Percentiles rank a stretch among this genome's conserved stretches.
Evolutionary conservation across 345 rosid genomes (phyloP).

Genomic region (Isatis tinctoria): DNA sequence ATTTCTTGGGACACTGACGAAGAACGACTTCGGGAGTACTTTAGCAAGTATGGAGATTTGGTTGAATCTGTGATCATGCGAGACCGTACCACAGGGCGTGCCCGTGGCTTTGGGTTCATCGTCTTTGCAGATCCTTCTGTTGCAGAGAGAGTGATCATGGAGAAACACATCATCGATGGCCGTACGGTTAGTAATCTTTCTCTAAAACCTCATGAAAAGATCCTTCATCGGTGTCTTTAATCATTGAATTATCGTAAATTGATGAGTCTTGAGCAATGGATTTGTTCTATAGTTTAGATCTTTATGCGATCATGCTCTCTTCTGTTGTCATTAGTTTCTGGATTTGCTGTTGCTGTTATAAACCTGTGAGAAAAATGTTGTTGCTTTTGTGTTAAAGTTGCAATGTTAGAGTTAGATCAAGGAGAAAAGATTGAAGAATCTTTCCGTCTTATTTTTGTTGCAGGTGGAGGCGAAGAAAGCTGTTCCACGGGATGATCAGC

Average conservation of each 20-base stretch:
- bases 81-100: constrained; percentile 93
- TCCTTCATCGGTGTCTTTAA: not conserved
- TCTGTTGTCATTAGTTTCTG: not conserved
- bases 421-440: not conserved
- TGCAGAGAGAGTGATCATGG: constrained; percentile 90
- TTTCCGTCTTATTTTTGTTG: not conserved
- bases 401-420: not conserved
- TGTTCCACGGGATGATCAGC: constrained; percentile 85
- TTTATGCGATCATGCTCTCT: not conserved
- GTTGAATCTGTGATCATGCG: constrained; percentile 96
- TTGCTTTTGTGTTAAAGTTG: not conserved
- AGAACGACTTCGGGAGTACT: constrained; percentile 82
- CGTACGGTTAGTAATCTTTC: constrained; percentile 60
- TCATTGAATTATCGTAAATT: not conserved
- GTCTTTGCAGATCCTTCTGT: constrained; percentile 87
- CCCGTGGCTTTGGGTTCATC: constrained; percentile 95
- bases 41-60: constrained; percentile 80
- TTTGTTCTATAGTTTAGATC: not conserved
- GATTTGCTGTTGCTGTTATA: not conserved
- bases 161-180: constrained; percentile 90
- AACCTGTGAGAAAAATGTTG: not conserved
- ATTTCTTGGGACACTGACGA: constrained; percentile 99
- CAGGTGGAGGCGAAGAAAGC: constrained; percentile 99
- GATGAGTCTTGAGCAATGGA: not conserved
- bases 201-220: not conserved